Percentiles rank a stretch among this genome's conserved stretches.
These are phyloP conservation scores for Paramyrothecium sp. DNA, from an alignment of 2,329 filamentous ascomycete genomes.

Conservation along the genomic window DNA sequence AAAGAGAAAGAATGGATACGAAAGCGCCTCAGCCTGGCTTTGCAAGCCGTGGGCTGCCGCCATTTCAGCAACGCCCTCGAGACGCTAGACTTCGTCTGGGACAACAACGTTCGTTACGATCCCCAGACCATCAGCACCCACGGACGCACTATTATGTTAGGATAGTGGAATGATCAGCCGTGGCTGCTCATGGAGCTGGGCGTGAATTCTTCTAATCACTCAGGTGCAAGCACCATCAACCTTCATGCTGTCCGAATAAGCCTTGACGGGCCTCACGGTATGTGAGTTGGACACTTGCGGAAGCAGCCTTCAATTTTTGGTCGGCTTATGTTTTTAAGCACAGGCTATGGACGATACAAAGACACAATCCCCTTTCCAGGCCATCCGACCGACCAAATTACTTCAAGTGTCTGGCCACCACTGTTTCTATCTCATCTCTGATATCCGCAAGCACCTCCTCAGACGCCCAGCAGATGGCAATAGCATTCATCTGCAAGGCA, in stretches of 20 bases:
- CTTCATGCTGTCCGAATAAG: no score
- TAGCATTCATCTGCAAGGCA: slow-evolving; percentile 35
- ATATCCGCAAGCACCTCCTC: slow-evolving; percentile 29
- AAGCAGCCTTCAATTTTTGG: no score
- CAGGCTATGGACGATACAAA: neutral
- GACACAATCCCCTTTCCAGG: neutral
- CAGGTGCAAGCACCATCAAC: no score
- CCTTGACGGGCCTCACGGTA: no score
- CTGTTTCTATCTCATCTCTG: slow-evolving; percentile 15
- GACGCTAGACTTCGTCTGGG: neutral
- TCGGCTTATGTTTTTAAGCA: no score
- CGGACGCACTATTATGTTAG: slow-evolving; percentile 3
- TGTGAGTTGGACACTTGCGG: no score
- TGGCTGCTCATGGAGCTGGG: no score
- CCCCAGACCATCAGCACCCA: neutral
- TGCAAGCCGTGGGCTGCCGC: slow-evolving; percentile 2
- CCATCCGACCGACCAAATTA: neutral
- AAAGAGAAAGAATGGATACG: slow-evolving; percentile 1
- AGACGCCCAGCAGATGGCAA: slow-evolving; percentile 46
- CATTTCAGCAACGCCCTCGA: slow-evolving; percentile 7
- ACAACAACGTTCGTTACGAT: neutral
- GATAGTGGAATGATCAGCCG: neutral
- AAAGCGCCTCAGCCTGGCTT: neutral
- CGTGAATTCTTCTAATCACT: no score
- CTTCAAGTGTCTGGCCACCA: neutral